These are phyloP conservation scores for Aspergillus thermomutatus DNA, from an alignment of 2,329 filamentous ascomycete genomes.

Conservation along the genomic window DNA sequence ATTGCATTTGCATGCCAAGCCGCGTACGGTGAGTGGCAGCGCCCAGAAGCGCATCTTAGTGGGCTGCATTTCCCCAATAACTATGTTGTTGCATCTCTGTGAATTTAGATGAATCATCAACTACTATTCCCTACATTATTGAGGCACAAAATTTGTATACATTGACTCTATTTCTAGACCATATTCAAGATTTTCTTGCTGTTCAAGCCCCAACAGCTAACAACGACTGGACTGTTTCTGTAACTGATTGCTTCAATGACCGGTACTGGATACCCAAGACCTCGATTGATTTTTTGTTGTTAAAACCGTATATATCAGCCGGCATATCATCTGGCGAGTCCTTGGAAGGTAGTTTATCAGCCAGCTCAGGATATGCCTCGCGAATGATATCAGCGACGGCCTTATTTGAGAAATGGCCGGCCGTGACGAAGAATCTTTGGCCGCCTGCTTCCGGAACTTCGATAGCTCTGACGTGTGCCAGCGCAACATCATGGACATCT, in stretches of 20 bases:
- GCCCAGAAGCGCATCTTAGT: conserved; percentile 17
- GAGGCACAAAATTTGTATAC: not conserved
- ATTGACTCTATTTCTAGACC: not conserved
- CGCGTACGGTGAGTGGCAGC: conserved; percentile 22
- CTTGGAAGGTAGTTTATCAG: conserved; percentile 38
- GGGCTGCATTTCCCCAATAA: not conserved
- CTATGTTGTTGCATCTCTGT: not conserved
- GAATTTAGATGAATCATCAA: not conserved
- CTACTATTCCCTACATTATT: too few relatives aligned
- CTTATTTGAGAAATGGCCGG: conserved; percentile 42
- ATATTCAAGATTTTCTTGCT: not conserved
- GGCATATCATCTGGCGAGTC: conserved; percentile 30
- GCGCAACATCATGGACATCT: conserved; percentile 47
- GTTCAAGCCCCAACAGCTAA: conserved; percentile 30
- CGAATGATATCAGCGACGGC: conserved; percentile 41
- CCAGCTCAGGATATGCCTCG: conserved; percentile 42
- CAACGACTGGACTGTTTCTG: conserved; percentile 37
- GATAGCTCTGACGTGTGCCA: conserved; percentile 47
- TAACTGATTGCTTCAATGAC: conserved; percentile 35
- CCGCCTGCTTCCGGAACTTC: conserved; percentile 45
- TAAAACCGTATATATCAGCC: conserved; percentile 28
- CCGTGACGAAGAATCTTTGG: conserved; percentile 45
- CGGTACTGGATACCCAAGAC: conserved; percentile 42
- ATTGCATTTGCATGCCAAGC: conserved; percentile 22
- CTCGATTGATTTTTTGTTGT: conserved; percentile 41